phyloP scores from a whole-genome alignment of 495 filamentous ascomycete species.

The Annulohypoxylon bovei region DNA sequence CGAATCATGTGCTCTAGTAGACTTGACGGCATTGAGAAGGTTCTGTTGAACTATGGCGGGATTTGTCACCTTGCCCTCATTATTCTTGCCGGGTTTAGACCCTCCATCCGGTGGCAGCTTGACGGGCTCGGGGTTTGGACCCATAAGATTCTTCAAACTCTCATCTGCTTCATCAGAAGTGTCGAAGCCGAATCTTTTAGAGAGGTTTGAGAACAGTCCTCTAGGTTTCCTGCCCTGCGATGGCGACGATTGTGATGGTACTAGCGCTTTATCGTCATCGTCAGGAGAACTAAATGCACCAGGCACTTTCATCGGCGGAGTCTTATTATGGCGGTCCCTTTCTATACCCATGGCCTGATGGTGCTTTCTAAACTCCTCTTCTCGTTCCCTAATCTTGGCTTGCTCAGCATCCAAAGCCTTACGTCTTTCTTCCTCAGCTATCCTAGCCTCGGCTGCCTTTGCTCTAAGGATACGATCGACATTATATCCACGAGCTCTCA shows the following conservation, averaged over 20 bases:
- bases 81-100: constrained; percentile 35
- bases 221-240: constrained; percentile 45
- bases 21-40: constrained; percentile 81
- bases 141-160: constrained; percentile 54
- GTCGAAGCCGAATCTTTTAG: constrained; percentile 72
- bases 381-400: constrained; percentile 66
- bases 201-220: constrained; percentile 72
- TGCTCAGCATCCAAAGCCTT: constrained; percentile 82
- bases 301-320: constrained; percentile 64
- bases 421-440: constrained; percentile 82
- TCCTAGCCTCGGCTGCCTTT: constrained; percentile 82
- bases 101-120: constrained; percentile 31
- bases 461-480: constrained; percentile 89
- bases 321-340: constrained; percentile 45
- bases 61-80: constrained; percentile 62
- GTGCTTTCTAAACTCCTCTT: constrained; percentile 65
- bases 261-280: constrained; percentile 37
- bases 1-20: constrained; percentile 82
- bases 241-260: constrained; percentile 38
- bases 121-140: constrained; percentile 34
- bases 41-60: constrained; percentile 67
- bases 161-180: constrained; percentile 50
- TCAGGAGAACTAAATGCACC: constrained; percentile 74
- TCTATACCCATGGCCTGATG: constrained; percentile 48
- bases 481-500: constrained; percentile 89